phyloP scores from a whole-genome alignment of 371 early-diverging fungal species.

The Mortierella sp. region DNA sequence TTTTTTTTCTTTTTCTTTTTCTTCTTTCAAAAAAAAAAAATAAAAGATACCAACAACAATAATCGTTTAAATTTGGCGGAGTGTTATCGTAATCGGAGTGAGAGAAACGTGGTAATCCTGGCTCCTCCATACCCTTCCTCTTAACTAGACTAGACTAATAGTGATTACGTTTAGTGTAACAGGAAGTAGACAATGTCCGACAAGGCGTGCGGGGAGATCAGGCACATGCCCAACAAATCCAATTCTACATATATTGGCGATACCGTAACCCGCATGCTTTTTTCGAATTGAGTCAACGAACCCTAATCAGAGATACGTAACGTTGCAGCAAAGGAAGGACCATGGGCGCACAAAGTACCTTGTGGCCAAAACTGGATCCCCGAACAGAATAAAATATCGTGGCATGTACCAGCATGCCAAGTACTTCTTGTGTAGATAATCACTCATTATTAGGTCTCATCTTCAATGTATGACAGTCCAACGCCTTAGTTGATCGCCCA shows the following conservation, averaged over 20 bases:
- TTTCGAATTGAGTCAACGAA: not conserved
- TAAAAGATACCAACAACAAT: no score
- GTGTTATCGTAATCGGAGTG: not conserved
- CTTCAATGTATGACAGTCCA: not conserved
- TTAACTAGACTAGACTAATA: no score
- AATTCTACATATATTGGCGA: not conserved
- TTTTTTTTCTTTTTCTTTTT: not conserved
- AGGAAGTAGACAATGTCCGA: not conserved
- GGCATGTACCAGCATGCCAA: not conserved
- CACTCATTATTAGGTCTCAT: not conserved
- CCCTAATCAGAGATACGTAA: conserved; percentile 1
- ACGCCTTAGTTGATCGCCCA: not conserved
- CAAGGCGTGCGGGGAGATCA: not conserved
- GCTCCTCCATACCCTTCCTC: not conserved
- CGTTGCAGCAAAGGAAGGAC: not conserved
- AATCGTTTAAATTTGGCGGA: no score
- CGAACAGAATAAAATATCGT: not conserved
- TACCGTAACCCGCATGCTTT: not conserved
- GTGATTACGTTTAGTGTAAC: not conserved
- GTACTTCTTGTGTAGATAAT: not conserved
- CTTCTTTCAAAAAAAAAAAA: no score
- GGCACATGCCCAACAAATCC: not conserved
- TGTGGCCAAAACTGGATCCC: not conserved
- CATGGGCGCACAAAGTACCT: not conserved
- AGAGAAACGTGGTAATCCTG: not conserved